Evolutionary conservation across 225 moss, liverwort and hornwort species (phyloP).

Genomic region (Takakia lepidozioides): DNA sequence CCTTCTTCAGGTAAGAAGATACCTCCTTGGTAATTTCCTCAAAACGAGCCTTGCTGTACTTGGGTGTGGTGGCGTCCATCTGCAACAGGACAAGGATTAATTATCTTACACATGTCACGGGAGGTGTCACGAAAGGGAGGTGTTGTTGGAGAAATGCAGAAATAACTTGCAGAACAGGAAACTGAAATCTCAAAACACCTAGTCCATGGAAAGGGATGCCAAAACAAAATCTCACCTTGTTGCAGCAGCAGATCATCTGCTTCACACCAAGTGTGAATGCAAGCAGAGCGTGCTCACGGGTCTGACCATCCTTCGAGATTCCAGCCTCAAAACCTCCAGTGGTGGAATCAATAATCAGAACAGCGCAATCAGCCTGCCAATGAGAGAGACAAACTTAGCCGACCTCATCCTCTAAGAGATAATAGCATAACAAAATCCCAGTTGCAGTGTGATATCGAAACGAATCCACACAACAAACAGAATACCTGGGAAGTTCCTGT

Average conservation of each 20-base stretch:
- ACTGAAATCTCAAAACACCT: too few species aligned
- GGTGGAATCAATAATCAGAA: constrained; percentile 58
- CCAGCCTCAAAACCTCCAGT: constrained; percentile 68
- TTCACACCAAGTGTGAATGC: constrained; percentile 50
- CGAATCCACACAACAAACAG: not conserved
- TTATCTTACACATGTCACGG: not conserved
- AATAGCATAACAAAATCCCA: too few species aligned
- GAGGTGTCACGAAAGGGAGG: too few species aligned
- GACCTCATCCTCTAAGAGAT: too few species aligned
- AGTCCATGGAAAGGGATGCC: not conserved
- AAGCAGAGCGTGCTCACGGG: constrained; percentile 44
- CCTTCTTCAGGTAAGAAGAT: constrained; percentile 53
- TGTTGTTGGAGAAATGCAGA: too few species aligned
- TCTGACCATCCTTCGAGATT: constrained; percentile 67
- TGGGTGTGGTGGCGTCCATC: constrained; percentile 56
- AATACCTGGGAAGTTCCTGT: constrained; percentile 41
- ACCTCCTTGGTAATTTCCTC: constrained; percentile 50
- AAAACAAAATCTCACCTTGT: constrained; percentile 24
- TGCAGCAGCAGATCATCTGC: constrained; percentile 73
- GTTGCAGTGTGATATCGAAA: not conserved
- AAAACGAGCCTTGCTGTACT: constrained; percentile 37
- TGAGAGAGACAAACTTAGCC: too few species aligned
- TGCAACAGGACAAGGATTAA: not conserved
- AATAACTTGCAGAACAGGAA: too few species aligned
- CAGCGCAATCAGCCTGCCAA: constrained; percentile 49